phyloP scores from a whole-genome alignment of 164 flowering plant genomes.

The Vitis riparia region DNA sequence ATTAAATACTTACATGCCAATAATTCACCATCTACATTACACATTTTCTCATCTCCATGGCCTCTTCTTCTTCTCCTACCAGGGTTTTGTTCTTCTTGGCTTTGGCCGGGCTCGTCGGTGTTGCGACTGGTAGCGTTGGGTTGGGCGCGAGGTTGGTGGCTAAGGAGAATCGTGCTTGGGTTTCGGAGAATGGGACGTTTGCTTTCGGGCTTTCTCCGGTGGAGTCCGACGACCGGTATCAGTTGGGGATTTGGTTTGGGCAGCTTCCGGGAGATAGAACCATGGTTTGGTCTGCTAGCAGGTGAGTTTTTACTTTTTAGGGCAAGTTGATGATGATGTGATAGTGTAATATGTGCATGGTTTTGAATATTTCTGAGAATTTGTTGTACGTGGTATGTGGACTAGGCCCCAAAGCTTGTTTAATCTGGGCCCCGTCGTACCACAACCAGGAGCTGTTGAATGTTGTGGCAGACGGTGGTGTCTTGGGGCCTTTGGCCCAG shows the following conservation, averaged over 20 bases:
- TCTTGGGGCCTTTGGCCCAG: too few species aligned
- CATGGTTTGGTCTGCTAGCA: conserved; percentile 78
- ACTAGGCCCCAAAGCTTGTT: too few species aligned
- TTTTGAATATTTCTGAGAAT: background rate
- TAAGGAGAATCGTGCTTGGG: conserved; percentile 45
- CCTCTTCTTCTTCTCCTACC: conserved; percentile 12
- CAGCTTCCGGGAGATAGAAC: conserved; percentile 74
- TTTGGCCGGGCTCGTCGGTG: conserved; percentile 1
- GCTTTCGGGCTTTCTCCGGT: conserved; percentile 64
- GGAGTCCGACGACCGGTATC: conserved; percentile 30
- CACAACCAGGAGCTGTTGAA: too few species aligned
- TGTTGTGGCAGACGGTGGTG: too few species aligned
- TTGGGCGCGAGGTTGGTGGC: conserved; percentile 63
- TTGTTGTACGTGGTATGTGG: too few species aligned
- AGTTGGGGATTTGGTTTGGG: conserved; percentile 69
- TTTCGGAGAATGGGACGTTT: conserved; percentile 75
- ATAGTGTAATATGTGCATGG: background rate
- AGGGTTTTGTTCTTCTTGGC: conserved; percentile 8
- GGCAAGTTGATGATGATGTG: background rate
- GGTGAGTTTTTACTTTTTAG: conserved; percentile 33
- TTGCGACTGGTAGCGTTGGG: conserved; percentile 26
- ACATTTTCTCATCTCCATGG: conserved; percentile 2
- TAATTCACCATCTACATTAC: background rate
- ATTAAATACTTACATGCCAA: background rate
- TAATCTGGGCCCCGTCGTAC: too few species aligned